Evolutionary conservation across 805 yeast genomes (phyloP).

Genomic region (Starmerella bacillaris): DNA sequence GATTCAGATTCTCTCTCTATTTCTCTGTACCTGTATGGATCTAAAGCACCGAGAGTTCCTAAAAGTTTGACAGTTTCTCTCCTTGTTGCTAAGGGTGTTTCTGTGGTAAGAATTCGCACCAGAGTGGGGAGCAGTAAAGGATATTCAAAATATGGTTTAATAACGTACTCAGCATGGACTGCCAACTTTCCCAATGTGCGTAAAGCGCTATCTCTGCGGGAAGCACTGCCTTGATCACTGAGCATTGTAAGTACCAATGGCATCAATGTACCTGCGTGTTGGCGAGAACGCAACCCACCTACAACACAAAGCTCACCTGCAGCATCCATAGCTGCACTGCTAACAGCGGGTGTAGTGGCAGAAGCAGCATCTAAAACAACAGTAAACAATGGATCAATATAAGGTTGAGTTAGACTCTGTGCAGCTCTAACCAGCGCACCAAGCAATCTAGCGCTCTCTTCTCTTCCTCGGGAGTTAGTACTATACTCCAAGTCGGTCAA

Average conservation of each 20-base stretch:
- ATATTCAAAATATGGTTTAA: conserved; percentile 78
- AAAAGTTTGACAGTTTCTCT: conserved; percentile 76
- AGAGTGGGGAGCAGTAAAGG: conserved; percentile 75
- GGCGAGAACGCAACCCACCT: conserved; percentile 68
- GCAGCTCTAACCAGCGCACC: conserved; percentile 62
- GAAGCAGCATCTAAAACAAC: conserved; percentile 59
- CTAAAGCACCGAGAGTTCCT: conserved; percentile 91
- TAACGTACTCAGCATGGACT: conserved; percentile 83
- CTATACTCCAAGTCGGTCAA: conserved; percentile 74
- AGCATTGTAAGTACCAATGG: conserved; percentile 72
- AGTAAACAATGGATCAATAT: conserved; percentile 77
- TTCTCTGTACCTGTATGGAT: conserved; percentile 88
- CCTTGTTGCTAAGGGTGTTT: conserved; percentile 47
- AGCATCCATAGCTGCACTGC: conserved; percentile 68
- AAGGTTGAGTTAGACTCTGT: conserved; percentile 69
- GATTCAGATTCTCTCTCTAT: conserved; percentile 52
- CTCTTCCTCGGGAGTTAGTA: conserved; percentile 54
- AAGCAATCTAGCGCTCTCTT: conserved; percentile 66
- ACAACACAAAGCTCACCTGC: conserved; percentile 78
- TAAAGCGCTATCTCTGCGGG: conserved; percentile 77
- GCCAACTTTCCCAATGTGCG: conserved; percentile 77
- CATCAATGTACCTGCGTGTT: conserved; percentile 61
- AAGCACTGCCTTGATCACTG: conserved; percentile 79
- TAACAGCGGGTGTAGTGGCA: conserved; percentile 50
- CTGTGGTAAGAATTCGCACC: conserved; percentile 65